A percentile compares a stretch with the other conserved stretches of the same genome.
Evolutionary conservation across 2,329 filamentous ascomycete genomes (phyloP).

Genomic region (Talaromyces marneffei): DNA sequence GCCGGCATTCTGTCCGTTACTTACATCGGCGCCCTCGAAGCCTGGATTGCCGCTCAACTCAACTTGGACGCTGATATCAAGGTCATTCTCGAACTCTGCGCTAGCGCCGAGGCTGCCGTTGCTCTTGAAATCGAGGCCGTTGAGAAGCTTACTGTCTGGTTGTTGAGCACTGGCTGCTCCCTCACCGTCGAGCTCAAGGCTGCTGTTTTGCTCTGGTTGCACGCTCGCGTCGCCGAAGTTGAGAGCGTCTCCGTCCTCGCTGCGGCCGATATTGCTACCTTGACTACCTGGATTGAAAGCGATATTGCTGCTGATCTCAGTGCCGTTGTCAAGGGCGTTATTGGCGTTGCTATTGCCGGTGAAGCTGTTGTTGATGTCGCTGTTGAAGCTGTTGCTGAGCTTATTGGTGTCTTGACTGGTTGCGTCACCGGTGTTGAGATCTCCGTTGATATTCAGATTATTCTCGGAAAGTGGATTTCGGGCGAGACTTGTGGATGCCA

Average conservation of each 20-base stretch:
- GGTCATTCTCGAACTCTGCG: slow-evolving; percentile 25
- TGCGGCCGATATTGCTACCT: slow-evolving; percentile 23
- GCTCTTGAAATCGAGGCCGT: slow-evolving; percentile 25
- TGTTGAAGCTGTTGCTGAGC: slow-evolving; percentile 29
- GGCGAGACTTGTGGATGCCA: slow-evolving; percentile 11
- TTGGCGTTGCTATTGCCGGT: slow-evolving; percentile 28
- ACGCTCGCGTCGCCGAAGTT: slow-evolving; percentile 25
- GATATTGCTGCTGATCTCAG: slow-evolving; percentile 26
- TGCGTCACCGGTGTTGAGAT: slow-evolving; percentile 19
- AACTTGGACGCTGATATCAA: slow-evolving; percentile 26
- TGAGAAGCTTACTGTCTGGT: slow-evolving; percentile 29
- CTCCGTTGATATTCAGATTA: slow-evolving; percentile 49
- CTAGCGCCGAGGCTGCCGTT: slow-evolving; percentile 26
- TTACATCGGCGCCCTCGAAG: slow-evolving; percentile 26
- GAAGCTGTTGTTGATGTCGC: slow-evolving; percentile 29
- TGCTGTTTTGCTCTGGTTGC: slow-evolving; percentile 33
- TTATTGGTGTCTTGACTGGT: slow-evolving; percentile 33
- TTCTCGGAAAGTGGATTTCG: slow-evolving; percentile 37
- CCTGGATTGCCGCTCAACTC: slow-evolving; percentile 25
- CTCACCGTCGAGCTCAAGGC: slow-evolving; percentile 35
- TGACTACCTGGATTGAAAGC: slow-evolving; percentile 27
- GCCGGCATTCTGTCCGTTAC: slow-evolving; percentile 25
- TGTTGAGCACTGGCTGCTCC: slow-evolving; percentile 26
- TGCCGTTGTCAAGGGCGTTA: slow-evolving; percentile 27
- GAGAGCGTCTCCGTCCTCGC: slow-evolving; percentile 24